Percentiles rank a stretch among this genome's conserved stretches.
Evolutionary conservation across 2,329 filamentous ascomycete species (phyloP).

Genomic region (Cadophora malorum): DNA sequence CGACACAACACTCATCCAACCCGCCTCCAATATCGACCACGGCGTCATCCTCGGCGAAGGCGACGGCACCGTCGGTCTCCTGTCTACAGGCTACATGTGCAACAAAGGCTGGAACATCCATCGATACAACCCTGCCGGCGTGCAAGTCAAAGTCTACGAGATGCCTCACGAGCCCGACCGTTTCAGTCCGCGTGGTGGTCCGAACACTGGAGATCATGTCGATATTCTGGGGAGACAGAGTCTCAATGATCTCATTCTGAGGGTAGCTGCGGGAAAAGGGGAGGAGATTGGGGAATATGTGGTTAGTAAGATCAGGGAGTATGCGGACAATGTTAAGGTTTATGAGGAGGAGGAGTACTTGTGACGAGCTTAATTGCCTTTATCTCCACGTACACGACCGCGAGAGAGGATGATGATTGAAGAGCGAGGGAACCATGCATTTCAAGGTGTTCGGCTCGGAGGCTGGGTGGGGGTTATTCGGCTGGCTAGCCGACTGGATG

Average conservation of each 20-base stretch:
- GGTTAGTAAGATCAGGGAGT: conserved; percentile 81
- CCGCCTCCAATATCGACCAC: conserved; percentile 67
- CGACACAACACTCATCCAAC: conserved; percentile 67
- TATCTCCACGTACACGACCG: background rate
- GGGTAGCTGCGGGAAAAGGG: conserved; percentile 85
- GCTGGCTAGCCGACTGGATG: background rate
- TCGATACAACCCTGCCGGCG: conserved; percentile 87
- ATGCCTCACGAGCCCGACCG: conserved; percentile 97
- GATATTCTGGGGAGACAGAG: conserved; percentile 91
- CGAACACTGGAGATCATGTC: conserved; percentile 85
- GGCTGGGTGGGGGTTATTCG: background rate
- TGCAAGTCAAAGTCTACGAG: conserved; percentile 84
- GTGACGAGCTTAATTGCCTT: background rate
- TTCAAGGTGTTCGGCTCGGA: conserved; percentile 10
- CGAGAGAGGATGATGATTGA: background rate
- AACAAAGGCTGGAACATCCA: conserved; percentile 92
- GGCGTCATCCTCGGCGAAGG: conserved; percentile 96
- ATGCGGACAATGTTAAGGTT: conserved; percentile 83
- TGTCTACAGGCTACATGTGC: conserved; percentile 96
- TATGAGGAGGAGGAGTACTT: conserved; percentile 42
- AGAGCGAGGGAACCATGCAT: background rate
- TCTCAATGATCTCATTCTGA: conserved; percentile 88
- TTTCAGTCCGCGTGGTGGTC: conserved; percentile 80
- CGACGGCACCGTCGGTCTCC: conserved; percentile 92
- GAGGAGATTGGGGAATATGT: conserved; percentile 79